Base-by-base conservation (phyloP, 768 basidiomycete species). In the Pholiota conissans region DNA sequence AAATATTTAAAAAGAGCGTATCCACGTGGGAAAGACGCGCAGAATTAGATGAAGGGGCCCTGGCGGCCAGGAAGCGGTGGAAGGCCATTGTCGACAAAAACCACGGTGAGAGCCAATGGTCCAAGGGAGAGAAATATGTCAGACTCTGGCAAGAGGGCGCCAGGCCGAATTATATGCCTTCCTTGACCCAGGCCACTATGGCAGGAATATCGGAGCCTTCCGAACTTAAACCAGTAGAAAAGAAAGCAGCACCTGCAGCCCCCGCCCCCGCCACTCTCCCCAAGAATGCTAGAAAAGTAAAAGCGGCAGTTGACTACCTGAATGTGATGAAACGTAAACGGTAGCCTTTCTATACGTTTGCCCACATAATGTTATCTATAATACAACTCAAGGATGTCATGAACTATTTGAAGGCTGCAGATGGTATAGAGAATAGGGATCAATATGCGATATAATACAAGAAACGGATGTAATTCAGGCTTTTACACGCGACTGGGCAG, bases 21-120 rank as follows among this genome's bases (percentile, higher is more conserved):
- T 79, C 82, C 45, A 82, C 84, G 0, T 86, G 84, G 79, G 77
- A 82, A 56, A 74, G 77, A 55, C 77, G 77, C 51, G 82, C 79
- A 59, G 81, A 83, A 51, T 65, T 81, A 52, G 85, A 86, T 26
- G 78, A 85, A 62, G 82, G 86, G 35, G 82, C 80, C 30, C 75
- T 84, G 52, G 82, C 82, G 32, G 85, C 87, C 20, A 76, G 87
- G 54, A 92, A 92, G 68, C 81, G 89, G 28, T 93, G 91, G 91
- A 89, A 84, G 69, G 85, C 85, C 40, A 80, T 87, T 61, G 76
- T 86, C 39, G 77, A 80, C 50, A 73, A 72, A 56, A 72, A 73
- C 28, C 69, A 70, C 50, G 78, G 77, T n/a, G 68, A 69, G 27
- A 72, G 73, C 28, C 73, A 81, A 57, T 93, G 90, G 89, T 83